Percentiles rank a stretch among this genome's conserved stretches.
Conservation (phyloP, 257 asterid genomes). For the Solanum etuberosum region DNA sequence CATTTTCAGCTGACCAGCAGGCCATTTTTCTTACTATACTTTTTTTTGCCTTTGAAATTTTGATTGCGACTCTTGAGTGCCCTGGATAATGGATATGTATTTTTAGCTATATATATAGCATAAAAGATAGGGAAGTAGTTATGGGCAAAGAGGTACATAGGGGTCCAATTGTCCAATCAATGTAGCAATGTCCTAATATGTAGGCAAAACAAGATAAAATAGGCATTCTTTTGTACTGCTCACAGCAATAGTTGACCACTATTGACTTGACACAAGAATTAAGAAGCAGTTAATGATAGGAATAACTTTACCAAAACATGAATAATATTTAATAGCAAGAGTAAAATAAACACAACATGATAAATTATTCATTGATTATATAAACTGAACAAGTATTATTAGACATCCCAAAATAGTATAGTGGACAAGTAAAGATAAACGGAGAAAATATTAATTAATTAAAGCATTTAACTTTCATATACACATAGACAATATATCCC, state of each 20-base stretch:
- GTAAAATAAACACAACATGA: no score
- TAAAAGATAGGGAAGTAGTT: not conserved
- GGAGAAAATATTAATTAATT: not conserved
- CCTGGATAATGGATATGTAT: not conserved
- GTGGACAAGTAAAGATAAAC: not conserved
- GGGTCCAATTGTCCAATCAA: not conserved
- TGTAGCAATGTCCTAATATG: not conserved
- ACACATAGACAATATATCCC: not conserved
- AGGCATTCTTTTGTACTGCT: not conserved
- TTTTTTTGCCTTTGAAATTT: not conserved
- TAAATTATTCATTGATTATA: not conserved
- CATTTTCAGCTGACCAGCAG: slow-evolving; percentile 79
- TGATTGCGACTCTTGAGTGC: not conserved
- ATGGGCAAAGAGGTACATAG: not conserved
- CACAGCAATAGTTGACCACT: no score
- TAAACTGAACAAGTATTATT: no score
- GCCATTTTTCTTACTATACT: slow-evolving; percentile 26
- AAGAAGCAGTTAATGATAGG: no score
- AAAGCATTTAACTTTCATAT: not conserved
- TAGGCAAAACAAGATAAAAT: not conserved
- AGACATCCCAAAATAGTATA: no score
- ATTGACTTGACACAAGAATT: no score
- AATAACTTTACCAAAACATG: no score
- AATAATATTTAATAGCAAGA: not conserved
- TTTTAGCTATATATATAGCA: not conserved